Conservation (phyloP, 2,329 filamentous ascomycete genomes). For the Hortaea werneckii region DNA sequence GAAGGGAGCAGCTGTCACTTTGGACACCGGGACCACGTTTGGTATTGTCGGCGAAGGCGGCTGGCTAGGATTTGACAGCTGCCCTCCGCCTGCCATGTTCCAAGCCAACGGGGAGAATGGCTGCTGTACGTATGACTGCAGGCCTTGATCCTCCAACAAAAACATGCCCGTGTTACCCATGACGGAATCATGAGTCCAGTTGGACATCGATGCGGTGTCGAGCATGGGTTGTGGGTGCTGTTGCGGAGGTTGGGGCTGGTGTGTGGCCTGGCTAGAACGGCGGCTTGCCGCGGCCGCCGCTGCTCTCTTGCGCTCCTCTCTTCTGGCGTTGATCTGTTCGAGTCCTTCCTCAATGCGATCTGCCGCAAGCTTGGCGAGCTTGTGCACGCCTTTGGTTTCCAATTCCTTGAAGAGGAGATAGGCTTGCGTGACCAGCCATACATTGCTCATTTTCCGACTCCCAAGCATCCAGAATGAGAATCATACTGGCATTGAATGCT, state of each 20-base stretch:
- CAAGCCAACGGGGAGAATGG: constrained; percentile 20
- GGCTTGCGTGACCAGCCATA: constrained; percentile 31
- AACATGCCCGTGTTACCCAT: constrained; percentile 41
- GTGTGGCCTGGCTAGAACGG: constrained; percentile 6
- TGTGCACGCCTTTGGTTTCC: constrained; percentile 33
- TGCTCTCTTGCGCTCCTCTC: constrained; percentile 6
- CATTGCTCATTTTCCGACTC: constrained; percentile 31
- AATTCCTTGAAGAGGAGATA: constrained; percentile 35
- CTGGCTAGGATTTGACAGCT: constrained; percentile 4
- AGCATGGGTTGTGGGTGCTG: constrained; percentile 3
- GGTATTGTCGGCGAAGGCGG: constrained; percentile 9
- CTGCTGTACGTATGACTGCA: constrained; percentile 24
- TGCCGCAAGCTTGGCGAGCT: constrained; percentile 36
- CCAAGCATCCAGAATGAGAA: constrained; percentile 37
- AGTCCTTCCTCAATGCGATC: constrained; percentile 28
- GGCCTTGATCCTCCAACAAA: constrained; percentile 36
- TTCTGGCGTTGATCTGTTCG: constrained; percentile 11
- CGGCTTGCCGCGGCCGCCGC: neutral
- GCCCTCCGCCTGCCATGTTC: constrained; percentile 18
- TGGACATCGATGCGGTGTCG: constrained; percentile 14
- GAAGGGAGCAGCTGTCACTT: constrained; percentile 23
- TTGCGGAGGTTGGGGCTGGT: constrained; percentile 6
- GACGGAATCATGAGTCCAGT: constrained; percentile 27
- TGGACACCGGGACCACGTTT: constrained; percentile 17
- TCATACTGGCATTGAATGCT: constrained; percentile 42